Percentiles rank a stretch among this genome's conserved stretches.
These are phyloP conservation scores for Neohortaea acidophila DNA, from an alignment of 495 filamentous ascomycete species.

Conservation along the genomic window DNA sequence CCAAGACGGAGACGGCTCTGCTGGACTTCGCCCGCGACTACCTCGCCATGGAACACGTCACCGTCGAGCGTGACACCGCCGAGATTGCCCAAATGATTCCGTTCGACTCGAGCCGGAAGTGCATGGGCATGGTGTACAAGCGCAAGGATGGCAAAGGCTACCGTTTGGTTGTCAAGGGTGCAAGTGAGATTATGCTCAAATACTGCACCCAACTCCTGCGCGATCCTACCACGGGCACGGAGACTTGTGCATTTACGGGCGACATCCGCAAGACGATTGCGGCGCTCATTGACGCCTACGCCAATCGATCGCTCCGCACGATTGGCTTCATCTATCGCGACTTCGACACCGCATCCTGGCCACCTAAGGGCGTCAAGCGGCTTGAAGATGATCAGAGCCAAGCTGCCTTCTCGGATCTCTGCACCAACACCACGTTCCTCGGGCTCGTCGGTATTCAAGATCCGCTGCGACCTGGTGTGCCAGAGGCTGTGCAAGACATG, in stretches of 20 bases:
- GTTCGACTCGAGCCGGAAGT: constrained; percentile 54
- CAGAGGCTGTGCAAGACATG: constrained; percentile 58
- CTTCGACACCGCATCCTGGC: constrained; percentile 68
- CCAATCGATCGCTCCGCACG: constrained; percentile 66
- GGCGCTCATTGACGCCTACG: constrained; percentile 58
- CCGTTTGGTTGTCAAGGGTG: constrained; percentile 53
- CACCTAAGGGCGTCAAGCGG: constrained; percentile 50
- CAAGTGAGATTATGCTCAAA: constrained; percentile 52
- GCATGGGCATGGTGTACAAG: constrained; percentile 51
- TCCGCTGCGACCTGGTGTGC: constrained; percentile 51
- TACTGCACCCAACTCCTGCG: constrained; percentile 50
- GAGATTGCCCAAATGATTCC: constrained; percentile 50
- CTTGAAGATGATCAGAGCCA: constrained; percentile 54
- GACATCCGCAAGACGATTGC: constrained; percentile 38
- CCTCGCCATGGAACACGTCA: constrained; percentile 46
- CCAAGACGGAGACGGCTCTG: constrained; percentile 57
- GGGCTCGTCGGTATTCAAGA: constrained; percentile 54
- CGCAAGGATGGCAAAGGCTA: constrained; percentile 37
- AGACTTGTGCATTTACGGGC: constrained; percentile 15
- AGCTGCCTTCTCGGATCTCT: constrained; percentile 64
- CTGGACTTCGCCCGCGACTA: constrained; percentile 45
- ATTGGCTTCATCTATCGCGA: constrained; percentile 80
- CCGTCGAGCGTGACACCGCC: constrained; percentile 41
- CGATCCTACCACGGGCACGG: constrained; percentile 48
- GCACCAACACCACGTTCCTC: constrained; percentile 50